Conservation (phyloP, 495 filamentous ascomycete species). For the Aspergillus biplanus region DNA sequence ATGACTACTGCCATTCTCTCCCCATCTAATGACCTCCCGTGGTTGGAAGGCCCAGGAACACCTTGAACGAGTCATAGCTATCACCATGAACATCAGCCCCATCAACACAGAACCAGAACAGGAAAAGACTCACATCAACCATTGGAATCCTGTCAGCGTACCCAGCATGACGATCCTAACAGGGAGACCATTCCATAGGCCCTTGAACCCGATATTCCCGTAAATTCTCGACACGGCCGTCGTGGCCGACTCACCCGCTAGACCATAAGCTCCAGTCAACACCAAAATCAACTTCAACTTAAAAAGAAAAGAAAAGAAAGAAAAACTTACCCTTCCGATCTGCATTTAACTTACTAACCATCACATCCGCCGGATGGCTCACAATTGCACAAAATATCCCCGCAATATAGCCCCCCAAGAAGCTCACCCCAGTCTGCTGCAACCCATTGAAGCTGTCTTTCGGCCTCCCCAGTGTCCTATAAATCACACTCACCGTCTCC, state of each 20-base stretch:
- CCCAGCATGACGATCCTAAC: slow-evolving; percentile 69
- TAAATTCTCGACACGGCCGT: slow-evolving; percentile 69
- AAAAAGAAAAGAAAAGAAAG: slow-evolving; percentile 6
- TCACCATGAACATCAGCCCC: slow-evolving; percentile 16
- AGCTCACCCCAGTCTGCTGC: slow-evolving; percentile 70
- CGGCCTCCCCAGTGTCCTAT: slow-evolving; percentile 62
- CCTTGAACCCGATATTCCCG: slow-evolving; percentile 70
- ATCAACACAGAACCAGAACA: background rate
- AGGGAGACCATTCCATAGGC: slow-evolving; percentile 71
- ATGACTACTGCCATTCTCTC: background rate
- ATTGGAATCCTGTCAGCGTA: slow-evolving; percentile 72
- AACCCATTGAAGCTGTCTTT: slow-evolving; percentile 65
- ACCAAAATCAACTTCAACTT: background rate
- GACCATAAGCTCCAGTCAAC: slow-evolving; percentile 12
- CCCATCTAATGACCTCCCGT: slow-evolving; percentile 58
- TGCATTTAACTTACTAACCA: slow-evolving; percentile 73
- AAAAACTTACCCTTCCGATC: slow-evolving; percentile 59
- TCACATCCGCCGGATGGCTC: slow-evolving; percentile 69
- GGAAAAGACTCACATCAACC: slow-evolving; percentile 60
- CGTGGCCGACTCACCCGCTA: slow-evolving; percentile 65
- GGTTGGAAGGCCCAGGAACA: slow-evolving; percentile 69
- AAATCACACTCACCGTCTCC: slow-evolving; percentile 66
- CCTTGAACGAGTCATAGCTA: slow-evolving; percentile 76
- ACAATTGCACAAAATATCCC: slow-evolving; percentile 71
- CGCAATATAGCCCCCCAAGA: slow-evolving; percentile 73